These are phyloP conservation scores for Cryptococcus sp. DNA, from an alignment of 1,284 basidiomycete species.

Conservation along the genomic window DNA sequence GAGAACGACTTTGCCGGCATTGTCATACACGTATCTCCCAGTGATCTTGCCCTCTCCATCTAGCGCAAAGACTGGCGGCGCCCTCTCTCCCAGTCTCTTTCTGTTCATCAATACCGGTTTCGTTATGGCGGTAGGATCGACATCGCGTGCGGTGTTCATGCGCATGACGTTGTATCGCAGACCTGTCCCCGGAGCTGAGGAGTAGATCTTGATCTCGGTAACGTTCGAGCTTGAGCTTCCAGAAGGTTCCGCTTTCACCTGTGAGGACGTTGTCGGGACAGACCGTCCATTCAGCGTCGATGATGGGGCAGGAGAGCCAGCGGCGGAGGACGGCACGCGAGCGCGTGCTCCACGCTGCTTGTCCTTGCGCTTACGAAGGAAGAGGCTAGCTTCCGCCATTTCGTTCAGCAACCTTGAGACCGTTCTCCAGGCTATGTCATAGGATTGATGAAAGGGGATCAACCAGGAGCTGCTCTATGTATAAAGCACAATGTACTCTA, in stretches of 20 bases:
- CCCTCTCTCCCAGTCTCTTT: conserved; percentile 39
- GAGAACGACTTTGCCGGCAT: conserved; percentile 40
- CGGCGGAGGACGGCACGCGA: conserved; percentile 1
- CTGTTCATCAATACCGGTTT: conserved; percentile 43
- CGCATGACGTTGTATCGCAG: conserved; percentile 46
- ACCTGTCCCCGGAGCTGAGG: conserved; percentile 21
- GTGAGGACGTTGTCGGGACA: neutral
- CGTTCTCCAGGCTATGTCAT: too few relatives aligned
- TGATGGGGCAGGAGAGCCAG: conserved; percentile 6
- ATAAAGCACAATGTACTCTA: too few relatives aligned
- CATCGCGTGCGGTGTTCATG: conserved; percentile 30
- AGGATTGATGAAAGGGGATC: too few relatives aligned
- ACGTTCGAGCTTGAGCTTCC: conserved; percentile 2
- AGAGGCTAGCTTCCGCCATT: conserved; percentile 40
- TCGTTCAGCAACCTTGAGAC: neutral
- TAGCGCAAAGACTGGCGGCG: conserved; percentile 31
- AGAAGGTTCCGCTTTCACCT: neutral
- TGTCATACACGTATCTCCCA: conserved; percentile 44
- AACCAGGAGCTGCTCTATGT: too few relatives aligned
- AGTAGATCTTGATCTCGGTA: conserved; percentile 44
- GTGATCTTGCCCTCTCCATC: conserved; percentile 41
- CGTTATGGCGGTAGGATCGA: conserved; percentile 37
- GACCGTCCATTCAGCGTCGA: neutral
- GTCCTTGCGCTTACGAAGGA: conserved; percentile 44
- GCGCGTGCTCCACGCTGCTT: conserved; percentile 19